Evolutionary conservation across 2,329 filamentous ascomycete species (phyloP).

Genomic region (Zymoseptoria passerinii): DNA sequence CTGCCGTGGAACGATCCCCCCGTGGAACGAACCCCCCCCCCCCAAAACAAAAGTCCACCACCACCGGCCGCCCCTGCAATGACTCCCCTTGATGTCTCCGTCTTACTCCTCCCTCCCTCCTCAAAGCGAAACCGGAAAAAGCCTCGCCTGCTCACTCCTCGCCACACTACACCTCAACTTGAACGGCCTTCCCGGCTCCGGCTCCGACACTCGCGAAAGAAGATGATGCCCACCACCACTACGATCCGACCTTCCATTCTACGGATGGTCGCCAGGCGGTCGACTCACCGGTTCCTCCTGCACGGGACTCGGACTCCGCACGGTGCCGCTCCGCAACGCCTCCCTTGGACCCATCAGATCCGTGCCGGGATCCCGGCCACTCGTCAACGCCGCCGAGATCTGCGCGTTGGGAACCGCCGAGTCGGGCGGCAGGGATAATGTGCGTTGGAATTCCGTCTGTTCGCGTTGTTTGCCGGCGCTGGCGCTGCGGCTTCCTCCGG

Average conservation of each 20-base stretch:
- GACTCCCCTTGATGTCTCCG: no score
- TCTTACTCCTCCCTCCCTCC: no score
- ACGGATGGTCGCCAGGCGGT: constrained; percentile 22
- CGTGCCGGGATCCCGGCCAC: constrained; percentile 18
- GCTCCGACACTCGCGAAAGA: no score
- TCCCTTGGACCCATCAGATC: constrained; percentile 19
- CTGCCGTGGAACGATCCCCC: no score
- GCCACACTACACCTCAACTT: neutral
- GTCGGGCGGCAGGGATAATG: constrained; percentile 20
- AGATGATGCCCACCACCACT: no score
- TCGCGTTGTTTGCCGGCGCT: constrained; percentile 2
- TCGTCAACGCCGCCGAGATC: constrained; percentile 15
- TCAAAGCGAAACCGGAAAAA: neutral
- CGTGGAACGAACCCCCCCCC: no score
- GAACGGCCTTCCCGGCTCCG: neutral
- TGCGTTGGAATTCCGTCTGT: constrained; percentile 18
- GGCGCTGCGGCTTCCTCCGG: neutral
- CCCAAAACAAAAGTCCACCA: no score
- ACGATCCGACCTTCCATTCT: neutral
- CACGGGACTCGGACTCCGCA: constrained; percentile 23
- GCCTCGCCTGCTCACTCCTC: neutral
- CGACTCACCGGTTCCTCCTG: constrained; percentile 15
- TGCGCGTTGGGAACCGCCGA: constrained; percentile 21
- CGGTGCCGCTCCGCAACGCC: constrained; percentile 23
- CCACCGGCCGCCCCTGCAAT: no score